Conservation (phyloP, 768 basidiomycete genomes). For the Porpolomopsis calyptriformis region DNA sequence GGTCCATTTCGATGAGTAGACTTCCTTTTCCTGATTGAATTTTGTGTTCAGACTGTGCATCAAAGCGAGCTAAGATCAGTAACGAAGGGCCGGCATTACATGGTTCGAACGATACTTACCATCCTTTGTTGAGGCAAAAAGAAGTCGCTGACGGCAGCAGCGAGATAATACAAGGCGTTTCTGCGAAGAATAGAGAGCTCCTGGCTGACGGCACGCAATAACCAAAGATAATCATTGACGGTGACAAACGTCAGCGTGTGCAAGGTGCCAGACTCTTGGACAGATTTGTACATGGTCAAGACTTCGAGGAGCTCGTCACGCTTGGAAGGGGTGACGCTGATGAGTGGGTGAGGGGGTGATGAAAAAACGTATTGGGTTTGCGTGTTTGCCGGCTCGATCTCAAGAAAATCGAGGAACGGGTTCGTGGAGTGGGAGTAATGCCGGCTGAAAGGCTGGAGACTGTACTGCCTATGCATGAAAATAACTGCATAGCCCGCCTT, state of each 20-base stretch:
- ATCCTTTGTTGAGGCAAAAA: conserved; percentile 87
- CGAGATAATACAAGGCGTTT: conserved; percentile 87
- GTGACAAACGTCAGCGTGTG: conserved; percentile 87
- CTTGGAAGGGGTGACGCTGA: conserved; percentile 59
- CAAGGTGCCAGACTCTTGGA: conserved; percentile 62
- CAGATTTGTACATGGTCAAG: conserved; percentile 68
- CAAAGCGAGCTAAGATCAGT: neutral
- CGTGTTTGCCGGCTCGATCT: conserved; percentile 38
- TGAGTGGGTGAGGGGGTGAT: conserved; percentile 21
- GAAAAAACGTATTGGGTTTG: too few relatives aligned
- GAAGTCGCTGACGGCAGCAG: conserved; percentile 97
- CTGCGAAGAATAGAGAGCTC: conserved; percentile 63
- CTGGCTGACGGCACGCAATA: conserved; percentile 72
- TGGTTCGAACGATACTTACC: too few relatives aligned
- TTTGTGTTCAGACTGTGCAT: conserved; percentile 82
- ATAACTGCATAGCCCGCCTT: conserved; percentile 93
- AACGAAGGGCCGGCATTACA: neutral
- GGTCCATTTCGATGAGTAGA: conserved; percentile 94
- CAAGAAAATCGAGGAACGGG: conserved; percentile 92
- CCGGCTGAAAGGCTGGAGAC: conserved; percentile 91
- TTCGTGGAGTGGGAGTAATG: conserved; percentile 98
- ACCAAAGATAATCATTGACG: conserved; percentile 92
- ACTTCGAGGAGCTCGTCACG: conserved; percentile 59
- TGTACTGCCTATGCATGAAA: conserved; percentile 97
- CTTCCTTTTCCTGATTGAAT: conserved; percentile 96